A percentile compares a stretch with the other conserved stretches of the same genome.
phyloP scores from a whole-genome alignment of 768 basidiomycete species.

The Dictyophora rubrovolvata region DNA sequence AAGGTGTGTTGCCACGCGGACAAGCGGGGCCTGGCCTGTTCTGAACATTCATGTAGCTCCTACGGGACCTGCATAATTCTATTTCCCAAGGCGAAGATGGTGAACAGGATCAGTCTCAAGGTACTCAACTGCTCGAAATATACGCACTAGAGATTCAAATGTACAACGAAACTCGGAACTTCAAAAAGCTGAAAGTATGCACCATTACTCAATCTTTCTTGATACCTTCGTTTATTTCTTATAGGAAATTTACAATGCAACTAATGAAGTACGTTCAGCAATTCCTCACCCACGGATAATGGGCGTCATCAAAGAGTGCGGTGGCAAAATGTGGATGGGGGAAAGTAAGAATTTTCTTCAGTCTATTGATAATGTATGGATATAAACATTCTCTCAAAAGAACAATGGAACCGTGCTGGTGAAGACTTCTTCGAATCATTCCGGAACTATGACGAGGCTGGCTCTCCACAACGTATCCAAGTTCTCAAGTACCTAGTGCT shows the following conservation, averaged over 20 bases:
- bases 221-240: background rate
- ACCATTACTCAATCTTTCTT: background rate
- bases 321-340: constrained; percentile 99
- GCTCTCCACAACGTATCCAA: constrained; percentile 92
- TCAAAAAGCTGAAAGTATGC: constrained; percentile 81
- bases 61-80: constrained; percentile 63
- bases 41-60: constrained; percentile 38
- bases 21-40: background rate
- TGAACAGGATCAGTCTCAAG: constrained; percentile 79
- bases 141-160: constrained; percentile 99
- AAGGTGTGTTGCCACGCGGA: constrained; percentile 39
- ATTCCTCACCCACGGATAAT: constrained; percentile 98
- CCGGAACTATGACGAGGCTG: constrained; percentile 96
- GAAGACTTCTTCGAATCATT: constrained; percentile 99
- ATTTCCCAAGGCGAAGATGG: constrained; percentile 57
- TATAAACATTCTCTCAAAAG: constrained; percentile 27
- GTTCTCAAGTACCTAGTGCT: constrained; percentile 67
- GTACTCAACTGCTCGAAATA: constrained; percentile 90
- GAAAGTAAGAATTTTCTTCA: constrained; percentile 52
- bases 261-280: constrained; percentile 84
- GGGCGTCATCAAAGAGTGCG: constrained; percentile 98
- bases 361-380: background rate
- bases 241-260: constrained; percentile 95
- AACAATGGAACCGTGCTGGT: constrained; percentile 93
- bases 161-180: constrained; percentile 92